Evolutionary conservation across 306 rosid genomes (phyloP), one percentile per base, ranked within the genome.

Genomic region (Acacia crassicarpa): DNA sequence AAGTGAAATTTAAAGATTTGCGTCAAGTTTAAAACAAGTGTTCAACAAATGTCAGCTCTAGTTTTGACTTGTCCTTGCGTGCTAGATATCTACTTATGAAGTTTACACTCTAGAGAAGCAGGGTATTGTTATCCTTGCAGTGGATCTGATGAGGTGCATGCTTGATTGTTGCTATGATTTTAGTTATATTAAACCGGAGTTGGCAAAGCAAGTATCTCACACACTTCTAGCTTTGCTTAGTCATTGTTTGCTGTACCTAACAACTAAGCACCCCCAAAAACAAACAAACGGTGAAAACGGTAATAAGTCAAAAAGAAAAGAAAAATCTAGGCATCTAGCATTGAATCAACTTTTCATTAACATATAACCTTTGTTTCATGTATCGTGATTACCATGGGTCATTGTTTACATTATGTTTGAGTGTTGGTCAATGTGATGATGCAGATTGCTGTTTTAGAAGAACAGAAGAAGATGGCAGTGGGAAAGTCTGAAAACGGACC

Each of bases 371-470:
- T 1, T 76, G 49, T 45, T 43, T 54, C 35, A 19, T 79, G 68
- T 22, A 22, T 72, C 6, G 17, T 7, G 20, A 8, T 67, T 76
- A 30, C 67, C 23, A 38, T 82, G 19, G 59, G 23, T 48, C 22
- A 27, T 35, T 54, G n/a, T 16, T 46, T 72, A 49, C 53, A 38
- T 41, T 78, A 14, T 75, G 79, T 79, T 27, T 38, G 15, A 82
- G 53, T 40, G 11, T 82, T 79, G 67, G n/a, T 45, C 66, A 76
- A 45, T 84, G 74, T 67, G 15, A 33, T 77, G 56, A 53, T 89
- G 87, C 86, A 96, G 99, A 89, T 96, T 88, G 92, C 90, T 53
- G 92, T 84, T 62, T 86, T 96, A 19, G 97, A 95, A 83, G 97
- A 92, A 48, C 94, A 91, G 84, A 96, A 85, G 71, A 91, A 41